A percentile compares a stretch with the other conserved stretches of the same genome.
Evolutionary conservation across 2,329 filamentous ascomycete genomes (phyloP).

Genomic region (Ceratocystis eucalypticola): DNA sequence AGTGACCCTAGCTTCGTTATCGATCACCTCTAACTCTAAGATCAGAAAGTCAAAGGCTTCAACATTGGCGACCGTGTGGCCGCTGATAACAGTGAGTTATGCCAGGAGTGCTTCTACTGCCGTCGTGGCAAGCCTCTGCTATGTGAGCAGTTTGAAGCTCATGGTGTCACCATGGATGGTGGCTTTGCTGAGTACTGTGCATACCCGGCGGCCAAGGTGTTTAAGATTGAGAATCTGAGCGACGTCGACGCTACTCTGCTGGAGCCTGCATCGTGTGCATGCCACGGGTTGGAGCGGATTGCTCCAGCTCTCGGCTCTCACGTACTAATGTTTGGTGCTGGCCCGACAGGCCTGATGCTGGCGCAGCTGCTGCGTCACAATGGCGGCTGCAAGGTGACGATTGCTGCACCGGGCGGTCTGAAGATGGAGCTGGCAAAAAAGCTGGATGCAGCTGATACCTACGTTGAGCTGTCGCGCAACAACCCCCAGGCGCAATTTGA

Average conservation of each 20-base stretch:
- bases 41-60: conserved; percentile 44
- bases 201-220: conserved; percentile 42
- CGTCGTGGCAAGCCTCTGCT: conserved; percentile 52
- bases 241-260: conserved; percentile 57
- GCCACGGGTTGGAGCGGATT: conserved; percentile 57
- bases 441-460: conserved; percentile 40
- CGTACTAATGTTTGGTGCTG: conserved; percentile 52
- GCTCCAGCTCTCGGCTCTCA: conserved; percentile 50
- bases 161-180: conserved; percentile 54
- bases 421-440: conserved; percentile 57
- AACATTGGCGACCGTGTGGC: conserved; percentile 49
- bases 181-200: conserved; percentile 58
- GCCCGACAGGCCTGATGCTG: conserved; percentile 52
- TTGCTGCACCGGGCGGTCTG: conserved; percentile 53
- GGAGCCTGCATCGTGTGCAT: conserved; percentile 58
- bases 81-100: conserved; percentile 52
- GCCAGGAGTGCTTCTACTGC: conserved; percentile 62
- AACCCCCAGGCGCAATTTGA: conserved; percentile 47
- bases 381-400: conserved; percentile 54
- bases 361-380: conserved; percentile 51
- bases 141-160: conserved; percentile 55
- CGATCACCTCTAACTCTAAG: not conserved
- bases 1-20: not conserved
- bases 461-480: conserved; percentile 40
- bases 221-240: conserved; percentile 51